These are phyloP conservation scores for Jatropha curcas DNA, from an alignment of 345 rosid species.

Conservation along the genomic window DNA sequence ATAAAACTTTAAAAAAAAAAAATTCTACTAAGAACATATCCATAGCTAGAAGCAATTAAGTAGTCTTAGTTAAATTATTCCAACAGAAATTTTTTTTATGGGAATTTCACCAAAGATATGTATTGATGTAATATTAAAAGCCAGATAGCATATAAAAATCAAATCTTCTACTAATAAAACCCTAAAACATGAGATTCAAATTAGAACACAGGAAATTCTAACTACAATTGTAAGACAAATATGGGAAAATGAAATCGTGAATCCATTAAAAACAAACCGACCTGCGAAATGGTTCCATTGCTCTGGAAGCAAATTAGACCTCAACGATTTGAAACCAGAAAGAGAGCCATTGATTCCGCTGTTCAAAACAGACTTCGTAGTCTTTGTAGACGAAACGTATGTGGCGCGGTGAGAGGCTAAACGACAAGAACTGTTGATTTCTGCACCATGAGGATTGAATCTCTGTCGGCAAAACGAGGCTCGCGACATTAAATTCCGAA, in stretches of 20 bases:
- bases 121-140: no score
- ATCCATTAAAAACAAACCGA: slow-evolving; percentile 14
- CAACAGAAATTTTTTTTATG: no score
- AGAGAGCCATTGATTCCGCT: background rate
- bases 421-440: slow-evolving; percentile 12
- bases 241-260: background rate
- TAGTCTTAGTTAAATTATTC: no score
- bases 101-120: no score
- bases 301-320: slow-evolving; percentile 17
- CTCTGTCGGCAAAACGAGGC: slow-evolving; percentile 23
- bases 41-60: no score
- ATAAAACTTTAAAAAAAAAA: background rate
- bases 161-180: no score
- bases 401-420: slow-evolving; percentile 34
- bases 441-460: slow-evolving; percentile 6
- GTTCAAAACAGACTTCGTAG: slow-evolving; percentile 17
- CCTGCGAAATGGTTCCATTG: slow-evolving; percentile 46
- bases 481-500: slow-evolving; percentile 21
- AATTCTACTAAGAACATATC: no score
- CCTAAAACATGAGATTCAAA: no score
- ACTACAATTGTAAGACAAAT: background rate
- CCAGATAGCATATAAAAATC: no score
- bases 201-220: background rate
- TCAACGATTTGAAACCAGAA: slow-evolving; percentile 9
- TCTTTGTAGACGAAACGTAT: slow-evolving; percentile 23